These are phyloP conservation scores for Pestalotiopsis sp. DNA, from an alignment of 2,329 filamentous ascomycete genomes.

Conservation along the genomic window DNA sequence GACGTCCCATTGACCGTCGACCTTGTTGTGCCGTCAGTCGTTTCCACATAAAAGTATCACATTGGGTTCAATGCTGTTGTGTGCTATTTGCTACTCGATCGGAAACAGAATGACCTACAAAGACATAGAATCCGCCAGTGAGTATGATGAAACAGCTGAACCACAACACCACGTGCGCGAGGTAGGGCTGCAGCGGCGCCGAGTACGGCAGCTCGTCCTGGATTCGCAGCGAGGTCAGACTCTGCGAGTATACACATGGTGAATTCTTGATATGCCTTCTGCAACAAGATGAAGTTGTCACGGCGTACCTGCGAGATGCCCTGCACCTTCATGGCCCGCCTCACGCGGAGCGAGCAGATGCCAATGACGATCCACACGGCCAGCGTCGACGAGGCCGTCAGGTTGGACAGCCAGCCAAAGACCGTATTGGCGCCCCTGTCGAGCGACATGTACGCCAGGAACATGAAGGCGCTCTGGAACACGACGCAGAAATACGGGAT, in stretches of 20 bases:
- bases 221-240: neutral
- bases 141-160: slow-evolving; percentile 23
- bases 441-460: slow-evolving; percentile 20
- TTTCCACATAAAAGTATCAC: too few relatives aligned
- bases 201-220: slow-evolving; percentile 26
- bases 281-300: neutral
- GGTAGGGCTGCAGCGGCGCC: slow-evolving; percentile 30
- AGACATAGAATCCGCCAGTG: slow-evolving; percentile 30
- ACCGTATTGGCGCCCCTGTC: slow-evolving; percentile 23
- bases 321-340: slow-evolving; percentile 24
- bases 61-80: neutral
- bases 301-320: slow-evolving; percentile 19
- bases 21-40: neutral
- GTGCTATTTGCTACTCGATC: neutral
- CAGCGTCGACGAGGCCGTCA: slow-evolving; percentile 24
- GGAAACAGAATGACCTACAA: neutral
- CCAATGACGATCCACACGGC: slow-evolving; percentile 27
- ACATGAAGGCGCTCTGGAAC: slow-evolving; percentile 11
- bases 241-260: neutral
- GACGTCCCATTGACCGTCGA: slow-evolving; percentile 34
- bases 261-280: neutral
- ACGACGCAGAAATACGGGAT: slow-evolving; percentile 37
- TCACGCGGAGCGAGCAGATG: slow-evolving; percentile 26
- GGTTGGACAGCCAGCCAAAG: slow-evolving; percentile 30
- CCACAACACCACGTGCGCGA: slow-evolving; percentile 23